Conservation (phyloP, 306 rosid genomes). For the Glycine latifolia region DNA sequence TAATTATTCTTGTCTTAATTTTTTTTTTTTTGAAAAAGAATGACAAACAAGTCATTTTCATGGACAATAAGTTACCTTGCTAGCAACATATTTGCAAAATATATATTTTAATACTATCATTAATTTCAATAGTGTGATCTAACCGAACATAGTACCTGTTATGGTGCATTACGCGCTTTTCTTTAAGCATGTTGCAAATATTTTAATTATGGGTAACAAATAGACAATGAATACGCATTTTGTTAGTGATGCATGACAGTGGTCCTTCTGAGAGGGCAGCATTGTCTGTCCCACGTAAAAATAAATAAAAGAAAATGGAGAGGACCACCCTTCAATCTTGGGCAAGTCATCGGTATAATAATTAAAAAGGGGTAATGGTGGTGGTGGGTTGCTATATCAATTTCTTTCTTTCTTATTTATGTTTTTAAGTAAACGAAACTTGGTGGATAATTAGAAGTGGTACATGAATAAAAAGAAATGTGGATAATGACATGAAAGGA, state of each 20-base stretch:
- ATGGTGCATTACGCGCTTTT: constrained; percentile 37
- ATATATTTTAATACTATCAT: neutral
- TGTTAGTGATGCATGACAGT: constrained; percentile 46
- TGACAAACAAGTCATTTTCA: constrained; percentile 57
- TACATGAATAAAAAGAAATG: constrained; percentile 48
- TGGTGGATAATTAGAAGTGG: constrained; percentile 47
- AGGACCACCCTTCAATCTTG: constrained; percentile 63
- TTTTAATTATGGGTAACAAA: constrained; percentile 37
- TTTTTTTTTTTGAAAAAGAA: constrained; percentile 5
- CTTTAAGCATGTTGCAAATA: constrained; percentile 38
- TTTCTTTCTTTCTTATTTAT: constrained; percentile 42
- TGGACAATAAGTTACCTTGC: constrained; percentile 46
- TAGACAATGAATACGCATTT: constrained; percentile 24
- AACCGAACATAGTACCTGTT: constrained; percentile 36
- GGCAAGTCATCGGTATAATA: constrained; percentile 51
- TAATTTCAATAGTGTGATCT: constrained; percentile 23
- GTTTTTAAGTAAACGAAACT: constrained; percentile 33
- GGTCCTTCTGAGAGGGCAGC: constrained; percentile 50
- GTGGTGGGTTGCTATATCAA: constrained; percentile 55
- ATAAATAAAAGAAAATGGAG: constrained; percentile 45
- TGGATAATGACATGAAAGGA: constrained; percentile 45
- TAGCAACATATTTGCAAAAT: constrained; percentile 34
- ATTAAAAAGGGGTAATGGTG: constrained; percentile 38
- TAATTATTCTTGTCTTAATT: constrained; percentile 42
- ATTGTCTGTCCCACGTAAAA: constrained; percentile 44